Evolutionary conservation across 306 rosid species (phyloP).

Genomic region (Gleditsia sinensis): DNA sequence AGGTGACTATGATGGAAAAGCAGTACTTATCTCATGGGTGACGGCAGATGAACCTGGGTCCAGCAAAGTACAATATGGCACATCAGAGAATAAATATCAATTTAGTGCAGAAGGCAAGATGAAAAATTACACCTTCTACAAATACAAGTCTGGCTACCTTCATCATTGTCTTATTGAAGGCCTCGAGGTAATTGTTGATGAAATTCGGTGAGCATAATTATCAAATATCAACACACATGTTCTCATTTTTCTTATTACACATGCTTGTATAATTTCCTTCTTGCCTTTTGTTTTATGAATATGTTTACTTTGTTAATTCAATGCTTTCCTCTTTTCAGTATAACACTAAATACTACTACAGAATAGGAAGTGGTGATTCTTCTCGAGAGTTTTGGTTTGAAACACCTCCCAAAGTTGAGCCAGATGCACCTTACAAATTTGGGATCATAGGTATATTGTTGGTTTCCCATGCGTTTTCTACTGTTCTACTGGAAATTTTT

Average conservation of each 20-base stretch:
- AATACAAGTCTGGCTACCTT: conserved; percentile 85
- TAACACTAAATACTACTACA: conserved; percentile 81
- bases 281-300: background rate
- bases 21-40: conserved; percentile 91
- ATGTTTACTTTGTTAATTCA: conserved; percentile 10
- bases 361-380: conserved; percentile 80
- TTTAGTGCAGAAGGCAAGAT: conserved; percentile 58
- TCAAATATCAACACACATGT: conserved; percentile 19
- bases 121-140: conserved; percentile 71
- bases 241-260: conserved; percentile 30
- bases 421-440: conserved; percentile 79
- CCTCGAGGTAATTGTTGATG: conserved; percentile 62
- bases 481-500: conserved; percentile 13
- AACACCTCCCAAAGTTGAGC: conserved; percentile 76
- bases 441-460: conserved; percentile 84
- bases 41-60: conserved; percentile 71
- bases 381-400: conserved; percentile 86
- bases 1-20: conserved; percentile 95
- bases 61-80: conserved; percentile 66
- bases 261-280: conserved; percentile 12
- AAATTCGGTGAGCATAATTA: conserved; percentile 15
- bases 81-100: conserved; percentile 43
- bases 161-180: conserved; percentile 83
- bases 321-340: conserved; percentile 57
- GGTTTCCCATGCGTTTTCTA: conserved; percentile 10